Evolutionary conservation across 805 yeast species (phyloP).

Genomic region (Saccharomyces cerevisiae): DNA sequence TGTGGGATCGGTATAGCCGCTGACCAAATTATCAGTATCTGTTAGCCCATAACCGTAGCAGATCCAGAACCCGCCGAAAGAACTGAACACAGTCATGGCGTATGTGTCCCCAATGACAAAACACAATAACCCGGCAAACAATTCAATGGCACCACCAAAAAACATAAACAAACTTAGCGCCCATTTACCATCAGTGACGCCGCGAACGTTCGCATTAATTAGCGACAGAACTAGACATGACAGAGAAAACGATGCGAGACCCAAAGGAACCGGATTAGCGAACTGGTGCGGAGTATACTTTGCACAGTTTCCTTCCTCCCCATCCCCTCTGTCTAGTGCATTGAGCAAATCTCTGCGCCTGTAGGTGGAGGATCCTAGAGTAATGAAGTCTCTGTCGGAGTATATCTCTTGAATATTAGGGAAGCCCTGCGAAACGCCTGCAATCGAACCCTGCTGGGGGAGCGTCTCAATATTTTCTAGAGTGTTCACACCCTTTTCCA

Average conservation of each 20-base stretch:
- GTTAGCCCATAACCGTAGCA: slow-evolving; percentile 57
- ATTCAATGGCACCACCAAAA: slow-evolving; percentile 66
- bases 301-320: background rate
- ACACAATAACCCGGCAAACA: slow-evolving; percentile 70
- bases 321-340: slow-evolving; percentile 21
- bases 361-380: slow-evolving; percentile 36
- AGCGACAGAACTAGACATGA: slow-evolving; percentile 51
- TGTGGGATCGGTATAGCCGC: slow-evolving; percentile 38
- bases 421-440: slow-evolving; percentile 1
- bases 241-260: slow-evolving; percentile 59
- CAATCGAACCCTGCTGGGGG: background rate
- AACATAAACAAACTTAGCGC: slow-evolving; percentile 61
- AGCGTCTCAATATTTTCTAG: background rate
- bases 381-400: slow-evolving; percentile 32
- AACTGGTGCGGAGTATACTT: slow-evolving; percentile 33
- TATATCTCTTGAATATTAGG: slow-evolving; percentile 18
- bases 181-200: slow-evolving; percentile 50
- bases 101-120: slow-evolving; percentile 68
- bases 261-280: slow-evolving; percentile 74
- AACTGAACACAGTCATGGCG: slow-evolving; percentile 49
- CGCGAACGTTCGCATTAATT: slow-evolving; percentile 58
- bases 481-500: slow-evolving; percentile 9
- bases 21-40: slow-evolving; percentile 48
- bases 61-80: slow-evolving; percentile 70
- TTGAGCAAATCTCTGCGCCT: slow-evolving; percentile 47